Conservation (phyloP, 2,329 filamentous ascomycete species). For the Chrysoporthe puriensis region DNA sequence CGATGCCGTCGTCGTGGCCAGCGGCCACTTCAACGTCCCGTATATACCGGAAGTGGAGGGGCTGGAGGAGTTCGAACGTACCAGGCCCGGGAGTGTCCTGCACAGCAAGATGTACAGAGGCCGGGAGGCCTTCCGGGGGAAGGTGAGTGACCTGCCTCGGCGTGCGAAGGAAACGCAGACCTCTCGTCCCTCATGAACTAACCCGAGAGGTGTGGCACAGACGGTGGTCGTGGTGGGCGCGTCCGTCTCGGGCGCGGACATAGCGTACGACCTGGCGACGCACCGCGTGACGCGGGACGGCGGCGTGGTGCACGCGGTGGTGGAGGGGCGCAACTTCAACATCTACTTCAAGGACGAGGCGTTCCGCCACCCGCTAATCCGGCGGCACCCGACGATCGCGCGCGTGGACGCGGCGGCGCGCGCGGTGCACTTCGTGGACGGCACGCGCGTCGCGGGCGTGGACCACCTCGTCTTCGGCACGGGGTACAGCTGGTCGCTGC, state of each 20-base stretch:
- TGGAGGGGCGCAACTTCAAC: slow-evolving; percentile 35
- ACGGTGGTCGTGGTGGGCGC: slow-evolving; percentile 65
- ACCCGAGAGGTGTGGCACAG: slow-evolving; percentile 37
- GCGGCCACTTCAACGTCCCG: slow-evolving; percentile 61
- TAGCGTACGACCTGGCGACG: slow-evolving; percentile 39
- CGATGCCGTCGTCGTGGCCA: slow-evolving; percentile 62
- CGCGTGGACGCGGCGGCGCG: slow-evolving; percentile 30
- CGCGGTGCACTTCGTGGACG: slow-evolving; percentile 60
- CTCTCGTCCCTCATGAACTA: neutral
- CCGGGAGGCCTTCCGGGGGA: slow-evolving; percentile 47
- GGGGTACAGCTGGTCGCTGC: slow-evolving; percentile 66
- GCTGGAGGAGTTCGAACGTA: slow-evolving; percentile 50
- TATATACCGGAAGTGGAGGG: slow-evolving; percentile 55
- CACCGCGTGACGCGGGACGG: slow-evolving; percentile 23
- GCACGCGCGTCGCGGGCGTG: slow-evolving; percentile 53
- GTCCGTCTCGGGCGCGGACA: slow-evolving; percentile 67
- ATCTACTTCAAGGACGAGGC: slow-evolving; percentile 36
- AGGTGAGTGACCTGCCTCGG: slow-evolving; percentile 40
- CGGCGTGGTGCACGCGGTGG: slow-evolving; percentile 34
- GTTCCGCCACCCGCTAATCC: slow-evolving; percentile 34
- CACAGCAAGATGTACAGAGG: slow-evolving; percentile 60
- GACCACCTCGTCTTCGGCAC: slow-evolving; percentile 70
- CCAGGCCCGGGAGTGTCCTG: slow-evolving; percentile 52
- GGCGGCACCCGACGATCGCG: slow-evolving; percentile 25
- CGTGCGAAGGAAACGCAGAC: too few relatives aligned